Evolutionary conservation across 192 early-diverging fungal species (phyloP).

Genomic region (Podila epicladia): DNA sequence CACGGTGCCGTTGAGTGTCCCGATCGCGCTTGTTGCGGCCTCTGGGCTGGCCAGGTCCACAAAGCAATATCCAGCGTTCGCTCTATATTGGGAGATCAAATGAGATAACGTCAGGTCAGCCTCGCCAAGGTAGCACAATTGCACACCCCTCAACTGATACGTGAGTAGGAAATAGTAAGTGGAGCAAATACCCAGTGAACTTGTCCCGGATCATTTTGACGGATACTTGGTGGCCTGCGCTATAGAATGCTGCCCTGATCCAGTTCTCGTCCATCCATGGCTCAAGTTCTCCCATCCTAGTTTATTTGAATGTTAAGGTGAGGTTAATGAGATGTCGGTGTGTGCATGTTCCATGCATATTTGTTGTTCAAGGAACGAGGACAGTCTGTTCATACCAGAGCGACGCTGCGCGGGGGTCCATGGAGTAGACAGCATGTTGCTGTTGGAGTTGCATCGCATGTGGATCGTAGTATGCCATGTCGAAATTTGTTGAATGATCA

Average conservation of each 20-base stretch:
- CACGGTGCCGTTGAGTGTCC: constrained; percentile 76
- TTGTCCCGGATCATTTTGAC: constrained; percentile 98
- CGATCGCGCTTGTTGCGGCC: constrained; percentile 76
- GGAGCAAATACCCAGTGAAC: constrained; percentile 72
- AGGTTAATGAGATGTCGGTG: neutral
- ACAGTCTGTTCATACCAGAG: neutral
- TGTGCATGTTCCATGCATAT: neutral
- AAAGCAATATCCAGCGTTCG: constrained; percentile 91
- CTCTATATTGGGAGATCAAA: constrained; percentile 18
- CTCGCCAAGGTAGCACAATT: neutral
- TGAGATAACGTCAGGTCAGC: neutral
- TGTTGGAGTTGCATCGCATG: neutral
- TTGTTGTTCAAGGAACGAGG: neutral
- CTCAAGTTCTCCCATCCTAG: constrained; percentile 96
- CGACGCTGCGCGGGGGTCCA: neutral
- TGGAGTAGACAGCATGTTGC: constrained; percentile 4
- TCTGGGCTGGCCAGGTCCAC: constrained; percentile 83
- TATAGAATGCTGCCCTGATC: constrained; percentile 87
- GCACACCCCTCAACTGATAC: neutral
- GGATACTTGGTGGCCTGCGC: constrained; percentile 83
- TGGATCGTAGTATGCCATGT: constrained; percentile 12
- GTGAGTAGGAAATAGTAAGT: neutral
- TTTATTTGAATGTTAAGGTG: neutral
- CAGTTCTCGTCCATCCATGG: constrained; percentile 98
- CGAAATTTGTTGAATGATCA: neutral